Conservation (phyloP, 2,329 filamentous ascomycete genomes). For the Exophiala mesophila region DNA sequence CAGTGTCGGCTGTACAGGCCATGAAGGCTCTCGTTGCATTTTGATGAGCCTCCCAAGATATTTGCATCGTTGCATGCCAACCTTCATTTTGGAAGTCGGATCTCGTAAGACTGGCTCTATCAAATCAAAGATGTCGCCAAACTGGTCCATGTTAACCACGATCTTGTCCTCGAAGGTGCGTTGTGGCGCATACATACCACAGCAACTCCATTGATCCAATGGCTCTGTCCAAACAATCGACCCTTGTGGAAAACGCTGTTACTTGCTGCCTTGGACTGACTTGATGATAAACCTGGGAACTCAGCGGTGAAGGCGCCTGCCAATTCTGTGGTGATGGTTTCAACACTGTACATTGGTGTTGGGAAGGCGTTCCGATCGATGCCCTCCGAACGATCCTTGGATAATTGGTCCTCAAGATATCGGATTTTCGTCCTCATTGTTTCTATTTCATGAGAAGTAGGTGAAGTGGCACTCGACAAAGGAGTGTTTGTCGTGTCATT, state of each 20-base stretch:
- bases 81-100: constrained; percentile 34
- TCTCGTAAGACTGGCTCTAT: constrained; percentile 41
- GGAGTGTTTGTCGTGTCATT: neutral
- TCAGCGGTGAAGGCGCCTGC: constrained; percentile 44
- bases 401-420: constrained; percentile 4
- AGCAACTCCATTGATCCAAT: constrained; percentile 50
- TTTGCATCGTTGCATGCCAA: constrained; percentile 49
- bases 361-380: neutral
- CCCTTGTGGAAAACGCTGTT: constrained; percentile 52
- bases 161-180: no score
- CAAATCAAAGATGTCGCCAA: constrained; percentile 38
- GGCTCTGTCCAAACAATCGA: constrained; percentile 52
- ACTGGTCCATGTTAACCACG: constrained; percentile 29
- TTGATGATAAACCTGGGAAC: constrained; percentile 33
- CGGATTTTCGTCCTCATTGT: neutral
- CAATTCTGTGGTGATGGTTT: constrained; percentile 21
- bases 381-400: neutral
- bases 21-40: constrained; percentile 42
- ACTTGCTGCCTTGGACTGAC: constrained; percentile 32
- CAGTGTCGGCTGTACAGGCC: constrained; percentile 41
- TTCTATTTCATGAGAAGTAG: neutral
- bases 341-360: neutral
- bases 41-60: constrained; percentile 51
- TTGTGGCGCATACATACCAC: constrained; percentile 45
- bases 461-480: neutral